These are phyloP conservation scores for Tricholoma bakamatsutake DNA, from an alignment of 768 basidiomycete genomes.

Conservation along the genomic window DNA sequence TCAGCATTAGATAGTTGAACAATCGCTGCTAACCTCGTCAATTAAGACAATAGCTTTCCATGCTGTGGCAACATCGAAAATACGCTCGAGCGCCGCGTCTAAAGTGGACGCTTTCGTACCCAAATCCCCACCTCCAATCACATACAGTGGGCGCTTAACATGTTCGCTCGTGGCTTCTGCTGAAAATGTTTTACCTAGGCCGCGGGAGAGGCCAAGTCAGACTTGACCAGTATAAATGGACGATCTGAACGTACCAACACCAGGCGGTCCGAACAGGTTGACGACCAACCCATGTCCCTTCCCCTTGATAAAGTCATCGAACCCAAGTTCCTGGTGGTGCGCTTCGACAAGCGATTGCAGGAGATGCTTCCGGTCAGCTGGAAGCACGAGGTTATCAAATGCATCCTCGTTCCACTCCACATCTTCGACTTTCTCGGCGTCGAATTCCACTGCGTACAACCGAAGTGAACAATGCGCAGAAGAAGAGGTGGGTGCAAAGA, in stretches of 20 bases:
- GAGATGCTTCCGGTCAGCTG: constrained; percentile 44
- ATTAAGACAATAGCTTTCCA: constrained; percentile 58
- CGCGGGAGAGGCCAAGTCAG: background rate
- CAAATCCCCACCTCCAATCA: constrained; percentile 50
- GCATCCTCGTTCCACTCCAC: constrained; percentile 56
- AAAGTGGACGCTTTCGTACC: constrained; percentile 40
- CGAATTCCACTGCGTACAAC: constrained; percentile 45
- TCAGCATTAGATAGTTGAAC: background rate
- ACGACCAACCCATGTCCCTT: constrained; percentile 51
- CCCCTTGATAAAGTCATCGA: constrained; percentile 59
- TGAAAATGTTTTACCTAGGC: constrained; percentile 48
- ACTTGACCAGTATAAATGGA: background rate
- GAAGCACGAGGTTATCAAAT: constrained; percentile 56
- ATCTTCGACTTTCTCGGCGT: constrained; percentile 44
- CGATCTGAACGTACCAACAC: constrained; percentile 40
- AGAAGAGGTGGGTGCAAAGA: background rate
- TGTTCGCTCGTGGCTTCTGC: constrained; percentile 57
- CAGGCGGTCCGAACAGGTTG: constrained; percentile 52
- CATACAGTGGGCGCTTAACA: constrained; percentile 45
- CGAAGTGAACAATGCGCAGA: constrained; percentile 25
- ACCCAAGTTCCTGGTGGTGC: constrained; percentile 45
- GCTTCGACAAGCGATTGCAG: constrained; percentile 54
- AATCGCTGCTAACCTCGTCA: constrained; percentile 33
- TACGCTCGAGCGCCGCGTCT: constrained; percentile 38
- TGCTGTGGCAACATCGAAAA: constrained; percentile 49